Evolutionary conservation across 495 filamentous ascomycete genomes (phyloP).

Genomic region (Paragyromitra xinjiangensis): DNA sequence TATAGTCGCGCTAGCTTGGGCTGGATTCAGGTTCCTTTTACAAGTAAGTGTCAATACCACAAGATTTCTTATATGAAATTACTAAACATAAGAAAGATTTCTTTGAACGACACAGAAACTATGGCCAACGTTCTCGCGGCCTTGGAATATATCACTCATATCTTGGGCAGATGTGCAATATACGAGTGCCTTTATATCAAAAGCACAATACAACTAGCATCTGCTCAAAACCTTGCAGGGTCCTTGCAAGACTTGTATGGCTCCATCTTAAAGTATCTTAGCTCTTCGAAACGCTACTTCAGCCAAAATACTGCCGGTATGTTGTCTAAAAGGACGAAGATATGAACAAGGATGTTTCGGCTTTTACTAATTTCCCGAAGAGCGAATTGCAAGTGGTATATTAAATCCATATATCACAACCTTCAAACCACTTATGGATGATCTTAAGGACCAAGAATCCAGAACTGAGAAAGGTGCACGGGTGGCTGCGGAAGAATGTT

Average conservation of each 20-base stretch:
- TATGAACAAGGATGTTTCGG: background rate
- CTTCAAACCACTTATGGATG: slow-evolving; percentile 15
- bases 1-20: slow-evolving; percentile 62
- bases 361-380: background rate
- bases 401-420: slow-evolving; percentile 19
- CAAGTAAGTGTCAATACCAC: slow-evolving; percentile 49
- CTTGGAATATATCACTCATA: slow-evolving; percentile 48
- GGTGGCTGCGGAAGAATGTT: slow-evolving; percentile 16
- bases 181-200: slow-evolving; percentile 54
- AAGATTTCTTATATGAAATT: background rate
- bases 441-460: slow-evolving; percentile 5
- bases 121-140: slow-evolving; percentile 48
- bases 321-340: background rate
- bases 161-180: slow-evolving; percentile 52
- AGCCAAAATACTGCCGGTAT: background rate
- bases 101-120: slow-evolving; percentile 46
- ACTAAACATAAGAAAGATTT: slow-evolving; percentile 26
- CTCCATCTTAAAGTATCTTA: slow-evolving; percentile 10
- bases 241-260: slow-evolving; percentile 2
- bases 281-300: slow-evolving; percentile 1
- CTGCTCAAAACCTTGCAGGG: background rate
- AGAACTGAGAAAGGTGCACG: slow-evolving; percentile 4
- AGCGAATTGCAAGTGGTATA: background rate
- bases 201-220: background rate
- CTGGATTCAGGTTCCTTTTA: slow-evolving; percentile 61